phyloP scores from a whole-genome alignment of 2,329 filamentous ascomycete genomes.

The Whalleya microplaca region DNA sequence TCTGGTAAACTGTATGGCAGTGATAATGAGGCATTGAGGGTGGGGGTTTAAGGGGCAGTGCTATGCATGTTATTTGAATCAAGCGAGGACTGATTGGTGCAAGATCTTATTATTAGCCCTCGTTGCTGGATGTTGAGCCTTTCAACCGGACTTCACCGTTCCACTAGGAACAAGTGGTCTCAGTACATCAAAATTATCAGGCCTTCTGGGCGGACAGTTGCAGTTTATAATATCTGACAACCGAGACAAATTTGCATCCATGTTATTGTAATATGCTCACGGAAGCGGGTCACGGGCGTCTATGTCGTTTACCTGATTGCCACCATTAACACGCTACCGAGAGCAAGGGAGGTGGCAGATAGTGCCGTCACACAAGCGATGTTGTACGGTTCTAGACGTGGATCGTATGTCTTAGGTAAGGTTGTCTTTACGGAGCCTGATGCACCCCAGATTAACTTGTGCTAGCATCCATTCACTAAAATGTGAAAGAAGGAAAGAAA shows the following conservation, averaged over 20 bases:
- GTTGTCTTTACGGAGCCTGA: background rate
- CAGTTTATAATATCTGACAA: conserved; percentile 5
- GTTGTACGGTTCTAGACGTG: conserved; percentile 6
- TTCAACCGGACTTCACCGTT: conserved; percentile 20
- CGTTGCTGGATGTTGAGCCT: conserved; percentile 20
- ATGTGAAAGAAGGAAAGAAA: too few species aligned
- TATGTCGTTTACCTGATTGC: conserved; percentile 19
- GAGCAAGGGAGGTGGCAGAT: conserved; percentile 17
- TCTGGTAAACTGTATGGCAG: conserved; percentile 27
- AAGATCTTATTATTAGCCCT: too few species aligned
- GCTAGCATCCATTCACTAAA: too few species aligned
- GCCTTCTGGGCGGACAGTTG: conserved; percentile 18
- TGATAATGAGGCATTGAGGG: conserved; percentile 18
- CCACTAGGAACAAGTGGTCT: conserved; percentile 10
- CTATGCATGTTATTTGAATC: conserved; percentile 19
- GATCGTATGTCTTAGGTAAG: background rate
- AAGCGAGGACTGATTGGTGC: conserved; percentile 21
- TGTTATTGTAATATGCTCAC: conserved; percentile 20
- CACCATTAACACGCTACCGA: conserved; percentile 11
- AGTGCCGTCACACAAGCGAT: conserved; percentile 9
- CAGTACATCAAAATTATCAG: conserved; percentile 15
- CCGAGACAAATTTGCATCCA: background rate
- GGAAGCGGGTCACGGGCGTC: conserved; percentile 1
- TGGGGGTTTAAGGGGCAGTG: conserved; percentile 7
- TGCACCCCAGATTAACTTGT: too few species aligned